phyloP scores from a whole-genome alignment of 2,329 filamentous ascomycete genomes.

The Fonsecaea pugnacius region DNA sequence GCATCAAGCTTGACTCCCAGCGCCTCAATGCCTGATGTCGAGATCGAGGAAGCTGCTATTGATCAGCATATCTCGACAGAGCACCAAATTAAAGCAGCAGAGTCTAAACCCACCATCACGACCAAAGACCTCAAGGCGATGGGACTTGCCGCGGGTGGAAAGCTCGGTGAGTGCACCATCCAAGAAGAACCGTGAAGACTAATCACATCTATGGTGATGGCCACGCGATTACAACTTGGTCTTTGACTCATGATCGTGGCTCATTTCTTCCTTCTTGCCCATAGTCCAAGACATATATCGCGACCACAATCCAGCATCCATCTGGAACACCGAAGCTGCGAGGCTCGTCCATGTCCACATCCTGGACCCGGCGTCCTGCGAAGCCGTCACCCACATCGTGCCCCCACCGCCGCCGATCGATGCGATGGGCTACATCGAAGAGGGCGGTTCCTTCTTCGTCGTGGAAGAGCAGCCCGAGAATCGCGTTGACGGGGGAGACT shows the following conservation, averaged over 20 bases:
- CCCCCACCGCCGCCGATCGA: not conserved
- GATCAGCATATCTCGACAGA: too few species aligned
- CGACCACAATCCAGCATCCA: not conserved
- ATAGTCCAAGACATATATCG: not conserved
- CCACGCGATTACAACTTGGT: not conserved
- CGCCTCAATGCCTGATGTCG: too few species aligned
- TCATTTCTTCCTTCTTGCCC: not conserved
- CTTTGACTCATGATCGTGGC: not conserved
- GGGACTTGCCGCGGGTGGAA: not conserved
- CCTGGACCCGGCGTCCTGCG: not conserved
- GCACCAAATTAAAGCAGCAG: not conserved
- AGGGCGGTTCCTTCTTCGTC: not conserved
- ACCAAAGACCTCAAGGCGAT: not conserved
- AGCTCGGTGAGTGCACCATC: not conserved
- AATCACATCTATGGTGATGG: not conserved
- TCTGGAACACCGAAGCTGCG: not conserved
- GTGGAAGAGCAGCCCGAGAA: conserved; percentile 2
- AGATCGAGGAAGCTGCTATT: too few species aligned
- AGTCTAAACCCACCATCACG: not conserved
- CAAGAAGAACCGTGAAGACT: not conserved
- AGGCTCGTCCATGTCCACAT: not conserved
- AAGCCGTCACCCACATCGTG: not conserved
- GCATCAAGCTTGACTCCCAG: too few species aligned
- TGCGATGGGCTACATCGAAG: not conserved
- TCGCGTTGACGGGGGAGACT: not conserved